Evolutionary conservation across 192 early-diverging fungal genomes (phyloP).

Genomic region (Mortierella antarctica): DNA sequence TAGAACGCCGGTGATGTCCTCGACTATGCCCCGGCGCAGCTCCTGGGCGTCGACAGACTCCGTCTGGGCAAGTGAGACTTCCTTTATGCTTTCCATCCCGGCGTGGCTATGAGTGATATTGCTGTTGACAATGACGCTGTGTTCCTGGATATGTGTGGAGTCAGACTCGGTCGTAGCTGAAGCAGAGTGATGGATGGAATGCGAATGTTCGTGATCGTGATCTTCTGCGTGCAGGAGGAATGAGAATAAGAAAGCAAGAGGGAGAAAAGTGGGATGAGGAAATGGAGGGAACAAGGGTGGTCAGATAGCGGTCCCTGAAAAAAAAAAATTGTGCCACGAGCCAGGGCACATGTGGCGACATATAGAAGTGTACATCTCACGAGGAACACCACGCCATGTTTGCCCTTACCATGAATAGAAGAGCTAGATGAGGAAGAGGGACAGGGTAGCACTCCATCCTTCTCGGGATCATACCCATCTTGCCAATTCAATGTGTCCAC

Average conservation of each 20-base stretch:
- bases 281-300: not conserved
- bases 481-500: conserved; percentile 36
- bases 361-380: no score
- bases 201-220: conserved; percentile 25
- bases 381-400: no score
- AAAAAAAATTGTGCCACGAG: not conserved
- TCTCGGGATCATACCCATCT: conserved; percentile 40
- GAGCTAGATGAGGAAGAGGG: not conserved
- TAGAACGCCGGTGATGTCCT: conserved; percentile 31
- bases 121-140: not conserved
- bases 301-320: not conserved
- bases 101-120: not conserved
- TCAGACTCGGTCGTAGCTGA: conserved; percentile 33
- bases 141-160: conserved; percentile 20
- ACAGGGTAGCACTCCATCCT: conserved; percentile 15
- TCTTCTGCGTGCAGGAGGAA: not conserved
- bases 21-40: conserved; percentile 33
- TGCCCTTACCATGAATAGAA: not conserved
- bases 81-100: conserved; percentile 9
- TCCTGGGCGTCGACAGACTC: conserved; percentile 19
- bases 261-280: not conserved
- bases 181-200: conserved; percentile 30
- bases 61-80: not conserved
- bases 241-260: conserved; percentile 5
- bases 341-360: no score